These are phyloP conservation scores for Amoebophrya sp. DNA, from an alignment of 169 alveolate genomes.

Conservation along the genomic window DNA sequence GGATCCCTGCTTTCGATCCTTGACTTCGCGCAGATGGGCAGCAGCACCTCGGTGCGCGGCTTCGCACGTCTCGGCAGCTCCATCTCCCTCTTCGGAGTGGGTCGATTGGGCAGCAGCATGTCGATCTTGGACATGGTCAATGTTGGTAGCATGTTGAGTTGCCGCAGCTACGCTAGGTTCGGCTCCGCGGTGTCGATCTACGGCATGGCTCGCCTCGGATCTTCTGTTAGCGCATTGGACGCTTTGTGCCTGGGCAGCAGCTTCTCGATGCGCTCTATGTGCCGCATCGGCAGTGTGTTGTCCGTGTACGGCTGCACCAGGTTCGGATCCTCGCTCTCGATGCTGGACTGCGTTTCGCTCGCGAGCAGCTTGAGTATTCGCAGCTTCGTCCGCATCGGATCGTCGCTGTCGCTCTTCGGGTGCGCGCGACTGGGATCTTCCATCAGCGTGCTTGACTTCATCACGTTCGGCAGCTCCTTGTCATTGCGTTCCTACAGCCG, in stretches of 20 bases:
- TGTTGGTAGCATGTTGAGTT: background rate
- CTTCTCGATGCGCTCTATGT: constrained; percentile 26
- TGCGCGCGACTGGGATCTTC: constrained; percentile 27
- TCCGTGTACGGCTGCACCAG: constrained; percentile 31
- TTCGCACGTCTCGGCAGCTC: constrained; percentile 22
- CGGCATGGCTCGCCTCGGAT: constrained; percentile 36
- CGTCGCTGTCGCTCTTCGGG: constrained; percentile 23
- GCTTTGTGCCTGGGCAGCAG: constrained; percentile 7
- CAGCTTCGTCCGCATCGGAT: constrained; percentile 36
- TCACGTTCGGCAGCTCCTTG: background rate
- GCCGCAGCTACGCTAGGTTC: constrained; percentile 20
- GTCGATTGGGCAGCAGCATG: constrained; percentile 18
- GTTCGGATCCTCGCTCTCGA: constrained; percentile 28
- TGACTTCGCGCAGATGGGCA: background rate
- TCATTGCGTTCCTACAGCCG: background rate
- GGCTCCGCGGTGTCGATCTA: constrained; percentile 30
- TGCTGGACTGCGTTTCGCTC: constrained; percentile 34
- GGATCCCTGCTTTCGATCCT: background rate
- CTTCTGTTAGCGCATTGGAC: background rate
- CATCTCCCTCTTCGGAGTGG: constrained; percentile 31
- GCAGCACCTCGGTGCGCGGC: background rate
- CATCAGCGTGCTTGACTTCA: constrained; percentile 27
- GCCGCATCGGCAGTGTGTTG: constrained; percentile 14
- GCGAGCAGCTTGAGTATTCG: constrained; percentile 31
- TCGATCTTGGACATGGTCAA: constrained; percentile 32